Evolutionary conservation across 345 rosid genomes (phyloP), one percentile per base, ranked within the genome.

Genomic region (Fremontodendron californicum): DNA sequence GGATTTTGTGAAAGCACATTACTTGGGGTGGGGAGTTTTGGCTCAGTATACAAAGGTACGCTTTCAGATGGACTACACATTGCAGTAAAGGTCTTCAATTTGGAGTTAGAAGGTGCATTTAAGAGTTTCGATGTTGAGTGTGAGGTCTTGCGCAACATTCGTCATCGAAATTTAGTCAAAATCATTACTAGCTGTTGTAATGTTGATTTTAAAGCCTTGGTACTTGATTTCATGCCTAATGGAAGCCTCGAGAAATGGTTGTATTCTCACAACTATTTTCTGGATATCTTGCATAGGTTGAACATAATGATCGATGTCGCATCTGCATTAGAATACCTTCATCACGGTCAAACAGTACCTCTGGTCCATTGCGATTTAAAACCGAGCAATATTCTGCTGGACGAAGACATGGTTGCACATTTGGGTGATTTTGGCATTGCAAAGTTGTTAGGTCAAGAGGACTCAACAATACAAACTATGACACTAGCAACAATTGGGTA

Each of bases 271-370:
- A 33, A 66, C 12, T 13, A 25, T 35, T 40, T 33, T 71, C 25
- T 71, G 0, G 49, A 55, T 15, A 79, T 74, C 64, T 13, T 42
- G 5, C 78, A 73, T 2, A 40, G 74, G 29, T 13, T 78, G 74
- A 73, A 73, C 66, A 48, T 71, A 25, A 13, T 70, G 76, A 80
- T 80, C 3, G 79, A 80, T 35, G 67, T 80, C 15, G 82, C 79
- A 19, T 79, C 10, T 5, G 51, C 71, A 4, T 3, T 66, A 0
- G 71, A 66, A 42, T 66, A 66, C 15, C 71, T 66, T 7, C 78
- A 66, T 35, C 51, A 58, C 12, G 70, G 64, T 18, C 4, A 31
- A 21, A 10, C 63, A 46, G 46, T 51, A 15, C 54, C 71, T 2
- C 9, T 79, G 0, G 43, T 66, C 19, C 75, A 75, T 1, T 75